Evolutionary conservation across 2,329 filamentous ascomycete species (phyloP).

Genomic region (Trichoderma lentiforme): DNA sequence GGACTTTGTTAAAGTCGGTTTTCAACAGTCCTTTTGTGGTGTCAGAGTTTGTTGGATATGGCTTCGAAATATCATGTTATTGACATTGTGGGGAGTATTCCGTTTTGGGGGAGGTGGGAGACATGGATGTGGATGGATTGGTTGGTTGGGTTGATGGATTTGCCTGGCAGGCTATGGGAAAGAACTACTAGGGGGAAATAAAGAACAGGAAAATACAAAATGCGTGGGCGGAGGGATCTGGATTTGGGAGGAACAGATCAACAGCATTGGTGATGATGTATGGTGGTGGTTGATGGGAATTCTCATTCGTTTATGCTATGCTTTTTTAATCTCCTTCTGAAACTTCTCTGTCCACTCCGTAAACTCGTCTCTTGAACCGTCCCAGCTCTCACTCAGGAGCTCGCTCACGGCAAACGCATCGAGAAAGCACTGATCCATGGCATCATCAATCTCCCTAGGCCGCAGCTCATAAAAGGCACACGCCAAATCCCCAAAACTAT

Average conservation of each 20-base stretch:
- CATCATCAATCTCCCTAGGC: constrained; percentile 53
- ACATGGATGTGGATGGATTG: neutral
- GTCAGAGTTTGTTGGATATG: neutral
- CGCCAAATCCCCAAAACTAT: constrained; percentile 68
- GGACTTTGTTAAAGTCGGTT: neutral
- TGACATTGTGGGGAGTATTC: neutral
- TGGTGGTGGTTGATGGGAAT: neutral
- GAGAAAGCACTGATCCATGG: constrained; percentile 57
- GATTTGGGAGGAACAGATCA: neutral
- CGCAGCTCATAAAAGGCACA: constrained; percentile 70
- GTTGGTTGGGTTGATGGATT: neutral
- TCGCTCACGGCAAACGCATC: constrained; percentile 56
- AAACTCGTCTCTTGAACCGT: constrained; percentile 69
- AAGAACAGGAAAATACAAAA: neutral
- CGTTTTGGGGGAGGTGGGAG: neutral
- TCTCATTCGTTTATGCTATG: neutral
- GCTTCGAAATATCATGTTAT: constrained; percentile 5
- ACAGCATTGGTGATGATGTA: neutral
- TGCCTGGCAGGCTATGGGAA: neutral
- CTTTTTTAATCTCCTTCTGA: constrained; percentile 49
- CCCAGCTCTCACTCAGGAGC: constrained; percentile 59
- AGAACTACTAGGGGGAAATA: neutral
- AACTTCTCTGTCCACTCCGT: constrained; percentile 68
- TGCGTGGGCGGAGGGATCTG: neutral
- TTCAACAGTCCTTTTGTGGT: neutral